phyloP scores from a whole-genome alignment of 768 basidiomycete genomes.

The Phanerochaete sordida region DNA sequence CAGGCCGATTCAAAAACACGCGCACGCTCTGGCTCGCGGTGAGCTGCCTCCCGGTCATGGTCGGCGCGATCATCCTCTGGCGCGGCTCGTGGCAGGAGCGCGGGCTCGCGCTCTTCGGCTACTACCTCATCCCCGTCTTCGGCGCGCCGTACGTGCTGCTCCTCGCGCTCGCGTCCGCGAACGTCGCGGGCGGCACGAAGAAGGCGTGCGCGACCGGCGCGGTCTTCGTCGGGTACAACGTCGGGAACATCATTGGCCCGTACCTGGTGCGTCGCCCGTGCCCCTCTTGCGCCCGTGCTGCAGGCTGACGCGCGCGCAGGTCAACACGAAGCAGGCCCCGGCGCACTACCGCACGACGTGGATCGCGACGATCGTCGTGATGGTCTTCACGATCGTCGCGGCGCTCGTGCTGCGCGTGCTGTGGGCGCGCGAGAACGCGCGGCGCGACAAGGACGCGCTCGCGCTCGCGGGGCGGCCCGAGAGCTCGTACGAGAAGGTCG shows the following conservation, averaged over 20 bases:
- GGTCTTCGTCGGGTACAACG: slow-evolving; percentile 11
- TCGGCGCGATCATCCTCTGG: slow-evolving; percentile 12
- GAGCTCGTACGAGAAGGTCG: background rate
- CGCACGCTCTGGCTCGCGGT: background rate
- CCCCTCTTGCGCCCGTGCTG: background rate
- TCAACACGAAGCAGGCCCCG: slow-evolving; percentile 7
- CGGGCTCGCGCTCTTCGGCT: slow-evolving; percentile 7
- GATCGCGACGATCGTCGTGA: slow-evolving; percentile 9
- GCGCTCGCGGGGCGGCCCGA: background rate
- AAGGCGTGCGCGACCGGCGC: slow-evolving; percentile 11
- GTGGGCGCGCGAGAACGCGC: slow-evolving; percentile 7
- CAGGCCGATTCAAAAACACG: slow-evolving; percentile 6
- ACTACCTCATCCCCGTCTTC: slow-evolving; percentile 11
- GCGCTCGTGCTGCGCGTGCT: slow-evolving; percentile 2
- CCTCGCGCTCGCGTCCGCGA: slow-evolving; percentile 2
- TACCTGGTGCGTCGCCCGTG: background rate
- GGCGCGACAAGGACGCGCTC: slow-evolving; percentile 7
- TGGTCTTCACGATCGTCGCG: slow-evolving; percentile 7
- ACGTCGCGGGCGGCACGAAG: slow-evolving; percentile 10
- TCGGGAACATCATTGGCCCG: slow-evolving; percentile 11
- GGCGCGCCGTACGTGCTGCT: slow-evolving; percentile 11
- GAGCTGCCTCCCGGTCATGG: slow-evolving; percentile 8
- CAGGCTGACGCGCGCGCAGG: background rate
- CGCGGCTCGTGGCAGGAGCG: slow-evolving; percentile 9
- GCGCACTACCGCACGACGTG: slow-evolving; percentile 12